Evolutionary conservation across 73 alveolate genomes (phyloP).

Genomic region (Symbiodinium natans): DNA sequence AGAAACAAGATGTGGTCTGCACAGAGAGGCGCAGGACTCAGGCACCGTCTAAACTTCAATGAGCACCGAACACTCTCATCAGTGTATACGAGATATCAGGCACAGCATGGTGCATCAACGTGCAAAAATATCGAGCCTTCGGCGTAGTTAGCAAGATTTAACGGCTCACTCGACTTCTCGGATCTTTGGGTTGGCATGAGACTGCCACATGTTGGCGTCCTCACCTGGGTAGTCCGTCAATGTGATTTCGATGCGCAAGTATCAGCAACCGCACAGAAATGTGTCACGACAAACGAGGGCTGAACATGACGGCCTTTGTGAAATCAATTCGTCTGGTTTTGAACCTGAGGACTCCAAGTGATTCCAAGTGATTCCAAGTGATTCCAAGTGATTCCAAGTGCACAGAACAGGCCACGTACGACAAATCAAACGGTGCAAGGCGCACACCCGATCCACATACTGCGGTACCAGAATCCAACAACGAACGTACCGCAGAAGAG

Average conservation of each 20-base stretch:
- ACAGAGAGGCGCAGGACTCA: too few relatives aligned
- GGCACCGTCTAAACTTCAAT: too few relatives aligned
- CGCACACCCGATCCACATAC: slow-evolving; percentile 81
- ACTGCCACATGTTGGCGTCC: neutral
- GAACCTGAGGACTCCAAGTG: slow-evolving; percentile 6
- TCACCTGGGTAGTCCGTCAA: too few relatives aligned
- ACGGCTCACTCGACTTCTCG: neutral
- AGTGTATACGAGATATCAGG: too few relatives aligned
- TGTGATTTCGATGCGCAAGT: too few relatives aligned
- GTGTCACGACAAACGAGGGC: neutral
- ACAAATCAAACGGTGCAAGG: neutral
- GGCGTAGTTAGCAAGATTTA: too few relatives aligned
- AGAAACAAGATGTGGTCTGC: too few relatives aligned
- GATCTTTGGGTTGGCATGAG: neutral
- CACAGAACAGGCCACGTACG: neutral
- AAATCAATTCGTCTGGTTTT: slow-evolving; percentile 92
- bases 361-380: neutral
- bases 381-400: neutral
- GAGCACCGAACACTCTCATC: too few relatives aligned
- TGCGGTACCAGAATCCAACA: slow-evolving; percentile 86
- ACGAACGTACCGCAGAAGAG: slow-evolving; percentile 43
- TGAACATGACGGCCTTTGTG: slow-evolving; percentile 65
- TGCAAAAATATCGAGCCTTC: too few relatives aligned
- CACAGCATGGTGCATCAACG: too few relatives aligned
- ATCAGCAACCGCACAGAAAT: too few relatives aligned